These are phyloP conservation scores for Chenopodium formosanum DNA, from an alignment of 148 eudicot genomes.

Conservation along the genomic window DNA sequence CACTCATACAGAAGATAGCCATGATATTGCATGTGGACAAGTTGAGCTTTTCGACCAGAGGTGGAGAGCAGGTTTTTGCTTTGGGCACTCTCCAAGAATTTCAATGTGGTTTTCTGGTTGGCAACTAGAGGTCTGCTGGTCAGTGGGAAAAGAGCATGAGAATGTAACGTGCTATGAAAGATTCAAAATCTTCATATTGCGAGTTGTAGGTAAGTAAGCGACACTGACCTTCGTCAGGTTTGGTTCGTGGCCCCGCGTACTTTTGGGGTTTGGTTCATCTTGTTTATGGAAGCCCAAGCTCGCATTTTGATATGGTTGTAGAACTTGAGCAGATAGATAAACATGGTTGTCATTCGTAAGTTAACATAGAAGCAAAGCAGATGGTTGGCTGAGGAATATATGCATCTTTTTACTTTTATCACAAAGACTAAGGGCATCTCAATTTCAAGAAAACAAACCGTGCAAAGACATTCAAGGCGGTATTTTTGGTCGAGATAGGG, in stretches of 20 bases:
- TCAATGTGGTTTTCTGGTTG: not conserved
- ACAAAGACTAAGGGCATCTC: not conserved
- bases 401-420: not conserved
- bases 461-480: not conserved
- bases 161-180: not conserved
- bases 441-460: not conserved
- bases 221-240: not conserved
- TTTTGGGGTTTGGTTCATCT: no score
- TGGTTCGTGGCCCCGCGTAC: no score
- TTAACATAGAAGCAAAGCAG: not conserved
- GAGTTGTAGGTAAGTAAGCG: not conserved
- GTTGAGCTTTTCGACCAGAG: not conserved
- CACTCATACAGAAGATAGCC: conserved; percentile 41
- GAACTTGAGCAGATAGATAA: not conserved
- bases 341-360: not conserved
- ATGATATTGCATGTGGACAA: not conserved
- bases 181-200: not conserved
- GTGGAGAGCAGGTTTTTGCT: not conserved
- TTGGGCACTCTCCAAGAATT: not conserved
- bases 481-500: not conserved
- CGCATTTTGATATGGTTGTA: not conserved
- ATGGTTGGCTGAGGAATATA: not conserved
- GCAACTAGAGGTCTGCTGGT: conserved; percentile 1
- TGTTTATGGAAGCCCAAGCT: not conserved
- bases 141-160: not conserved